Percentiles rank a stretch among this genome's conserved stretches.
These are phyloP conservation scores for Pestalotiopsis sp. DNA, from an alignment of 2,329 filamentous ascomycete species.

Conservation along the genomic window DNA sequence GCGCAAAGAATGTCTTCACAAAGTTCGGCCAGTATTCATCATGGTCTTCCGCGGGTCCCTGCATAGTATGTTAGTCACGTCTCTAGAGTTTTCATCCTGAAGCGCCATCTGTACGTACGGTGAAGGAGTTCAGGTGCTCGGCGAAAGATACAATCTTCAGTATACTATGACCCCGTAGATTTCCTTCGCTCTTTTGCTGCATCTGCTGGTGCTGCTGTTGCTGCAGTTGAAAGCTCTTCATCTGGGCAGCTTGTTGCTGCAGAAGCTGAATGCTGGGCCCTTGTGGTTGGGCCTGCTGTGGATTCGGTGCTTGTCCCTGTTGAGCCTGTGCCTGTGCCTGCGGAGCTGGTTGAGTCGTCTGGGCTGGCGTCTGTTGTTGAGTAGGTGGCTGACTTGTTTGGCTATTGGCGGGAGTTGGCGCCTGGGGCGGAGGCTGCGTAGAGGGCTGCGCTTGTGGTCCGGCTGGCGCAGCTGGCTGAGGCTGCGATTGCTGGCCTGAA, in stretches of 20 bases:
- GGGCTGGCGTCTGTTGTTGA: constrained; percentile 34
- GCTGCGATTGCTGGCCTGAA: constrained; percentile 23
- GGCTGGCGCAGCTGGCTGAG: constrained; percentile 23
- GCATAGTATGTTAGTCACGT: neutral
- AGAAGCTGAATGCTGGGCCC: constrained; percentile 32
- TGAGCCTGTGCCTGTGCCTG: constrained; percentile 26
- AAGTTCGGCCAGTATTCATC: constrained; percentile 84
- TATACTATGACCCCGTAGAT: constrained; percentile 59
- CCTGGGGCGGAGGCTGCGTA: constrained; percentile 30
- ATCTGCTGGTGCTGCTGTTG: constrained; percentile 41
- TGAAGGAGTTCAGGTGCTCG: constrained; percentile 62
- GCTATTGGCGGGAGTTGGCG: constrained; percentile 25
- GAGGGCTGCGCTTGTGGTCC: constrained; percentile 35
- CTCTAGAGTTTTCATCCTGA: neutral
- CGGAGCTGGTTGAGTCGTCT: constrained; percentile 33
- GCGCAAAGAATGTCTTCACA: constrained; percentile 80
- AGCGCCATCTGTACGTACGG: constrained; percentile 40
- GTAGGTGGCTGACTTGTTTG: constrained; percentile 42
- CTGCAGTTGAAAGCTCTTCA: constrained; percentile 34
- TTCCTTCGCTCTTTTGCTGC: constrained; percentile 49
- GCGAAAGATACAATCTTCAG: constrained; percentile 65
- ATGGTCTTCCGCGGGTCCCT: constrained; percentile 28
- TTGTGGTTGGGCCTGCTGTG: neutral
- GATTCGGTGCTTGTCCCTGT: constrained; percentile 30
- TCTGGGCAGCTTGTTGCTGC: constrained; percentile 24